phyloP scores from a whole-genome alignment of 805 yeast species.

The Schwanniomyces vanrijiae region DNA sequence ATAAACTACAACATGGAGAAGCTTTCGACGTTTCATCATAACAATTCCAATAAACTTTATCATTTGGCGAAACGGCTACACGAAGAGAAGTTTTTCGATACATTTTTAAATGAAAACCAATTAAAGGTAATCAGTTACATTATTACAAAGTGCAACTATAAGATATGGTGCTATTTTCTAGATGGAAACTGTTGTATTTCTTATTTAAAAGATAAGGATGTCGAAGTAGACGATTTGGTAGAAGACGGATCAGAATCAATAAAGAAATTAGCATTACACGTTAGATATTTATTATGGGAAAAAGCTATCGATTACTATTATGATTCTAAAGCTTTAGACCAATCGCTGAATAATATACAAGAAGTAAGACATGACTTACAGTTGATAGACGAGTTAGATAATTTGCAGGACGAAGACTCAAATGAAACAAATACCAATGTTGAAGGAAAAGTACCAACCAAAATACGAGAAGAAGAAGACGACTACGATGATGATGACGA shows the following conservation, averaged over 20 bases:
- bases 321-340: constrained; percentile 19
- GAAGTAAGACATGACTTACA: constrained; percentile 36
- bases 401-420: constrained; percentile 18
- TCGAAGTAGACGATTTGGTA: constrained; percentile 38
- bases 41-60: constrained; percentile 31
- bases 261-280: constrained; percentile 51
- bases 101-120: constrained; percentile 36
- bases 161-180: constrained; percentile 36
- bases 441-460: constrained; percentile 4
- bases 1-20: constrained; percentile 31
- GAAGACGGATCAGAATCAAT: constrained; percentile 42
- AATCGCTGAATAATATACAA: constrained; percentile 21
- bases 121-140: constrained; percentile 29
- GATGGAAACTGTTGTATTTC: constrained; percentile 36
- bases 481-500: constrained; percentile 33
- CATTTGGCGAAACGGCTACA: constrained; percentile 35
- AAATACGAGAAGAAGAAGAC: constrained; percentile 37
- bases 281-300: constrained; percentile 72
- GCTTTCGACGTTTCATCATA: constrained; percentile 35
- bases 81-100: constrained; percentile 30
- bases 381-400: constrained; percentile 32
- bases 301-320: constrained; percentile 57
- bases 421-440: constrained; percentile 5
- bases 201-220: constrained; percentile 27
- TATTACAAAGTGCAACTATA: constrained; percentile 26